Percentiles rank a stretch among this genome's conserved stretches.
Conservation (phyloP, 768 basidiomycete genomes). For the Symmetrospora coprosmae region DNA sequence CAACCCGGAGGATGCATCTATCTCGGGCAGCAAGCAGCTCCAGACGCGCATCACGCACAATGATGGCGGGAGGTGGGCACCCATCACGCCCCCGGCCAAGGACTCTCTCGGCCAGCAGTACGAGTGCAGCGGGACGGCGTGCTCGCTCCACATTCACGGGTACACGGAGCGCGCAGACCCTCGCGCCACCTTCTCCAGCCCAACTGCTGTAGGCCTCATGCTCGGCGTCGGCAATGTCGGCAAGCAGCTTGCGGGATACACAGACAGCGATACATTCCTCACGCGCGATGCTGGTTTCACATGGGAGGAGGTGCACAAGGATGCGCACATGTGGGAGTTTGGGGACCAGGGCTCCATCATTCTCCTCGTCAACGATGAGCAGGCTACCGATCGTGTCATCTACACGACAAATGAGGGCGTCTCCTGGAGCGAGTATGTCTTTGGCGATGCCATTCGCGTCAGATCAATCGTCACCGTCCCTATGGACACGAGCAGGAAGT, state of each 20-base stretch:
- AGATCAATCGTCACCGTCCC: conserved; percentile 71
- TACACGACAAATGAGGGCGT: conserved; percentile 82
- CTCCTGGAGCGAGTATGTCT: conserved; percentile 75
- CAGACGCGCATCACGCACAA: conserved; percentile 89
- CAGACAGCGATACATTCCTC: conserved; percentile 84
- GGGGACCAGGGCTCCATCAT: conserved; percentile 92
- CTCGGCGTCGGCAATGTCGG: conserved; percentile 97
- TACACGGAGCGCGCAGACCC: conserved; percentile 86
- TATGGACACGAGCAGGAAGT: conserved; percentile 74
- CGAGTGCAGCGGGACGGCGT: conserved; percentile 54
- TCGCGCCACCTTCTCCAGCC: conserved; percentile 82
- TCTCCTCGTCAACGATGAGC: conserved; percentile 88
- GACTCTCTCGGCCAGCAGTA: conserved; percentile 68
- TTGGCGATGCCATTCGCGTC: conserved; percentile 61
- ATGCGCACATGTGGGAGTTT: conserved; percentile 94
- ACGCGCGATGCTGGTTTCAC: conserved; percentile 92
- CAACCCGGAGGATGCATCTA: conserved; percentile 58
- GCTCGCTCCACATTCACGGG: conserved; percentile 80
- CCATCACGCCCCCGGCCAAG: conserved; percentile 53
- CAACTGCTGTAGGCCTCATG: conserved; percentile 77
- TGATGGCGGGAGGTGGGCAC: conserved; percentile 84
- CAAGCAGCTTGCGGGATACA: conserved; percentile 60
- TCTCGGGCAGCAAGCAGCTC: conserved; percentile 58
- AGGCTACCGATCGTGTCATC: conserved; percentile 71
- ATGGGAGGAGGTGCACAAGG: conserved; percentile 97